Evolutionary conservation across 1,284 basidiomycete genomes (phyloP).

Genomic region (Malassezia obtusa): DNA sequence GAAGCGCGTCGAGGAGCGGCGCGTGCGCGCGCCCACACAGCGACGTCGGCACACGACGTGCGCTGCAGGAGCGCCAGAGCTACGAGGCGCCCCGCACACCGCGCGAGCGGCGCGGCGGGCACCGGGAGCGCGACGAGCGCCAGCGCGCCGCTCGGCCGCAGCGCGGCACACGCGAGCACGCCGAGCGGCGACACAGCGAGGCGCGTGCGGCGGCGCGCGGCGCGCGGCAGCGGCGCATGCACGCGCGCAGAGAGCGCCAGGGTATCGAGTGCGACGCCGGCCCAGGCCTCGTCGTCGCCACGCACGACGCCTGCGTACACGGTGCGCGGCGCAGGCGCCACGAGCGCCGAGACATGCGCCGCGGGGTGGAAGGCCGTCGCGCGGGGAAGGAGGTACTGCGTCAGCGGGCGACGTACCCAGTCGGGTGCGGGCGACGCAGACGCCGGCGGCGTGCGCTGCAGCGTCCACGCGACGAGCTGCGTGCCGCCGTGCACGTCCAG

Average conservation of each 20-base stretch:
- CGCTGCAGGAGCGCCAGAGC: conserved; percentile 2
- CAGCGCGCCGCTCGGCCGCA: not conserved
- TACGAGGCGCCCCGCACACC: not conserved
- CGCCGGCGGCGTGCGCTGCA: not conserved
- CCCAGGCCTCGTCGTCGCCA: conserved; percentile 3
- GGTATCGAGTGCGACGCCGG: not conserved
- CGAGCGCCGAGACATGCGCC: not conserved
- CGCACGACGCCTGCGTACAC: not conserved
- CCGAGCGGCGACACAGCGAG: conserved; percentile 7
- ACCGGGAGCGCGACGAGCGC: not conserved
- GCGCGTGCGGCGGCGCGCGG: not conserved
- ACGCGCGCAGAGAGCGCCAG: not conserved
- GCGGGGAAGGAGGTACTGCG: not conserved
- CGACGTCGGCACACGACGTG: conserved; percentile 1
- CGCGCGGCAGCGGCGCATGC: not conserved
- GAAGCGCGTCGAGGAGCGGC: not conserved
- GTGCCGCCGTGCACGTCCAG: not conserved
- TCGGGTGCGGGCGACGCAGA: too few species aligned
- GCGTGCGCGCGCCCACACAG: not conserved
- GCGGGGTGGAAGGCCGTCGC: not conserved
- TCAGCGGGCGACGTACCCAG: not conserved
- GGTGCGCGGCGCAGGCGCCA: not conserved
- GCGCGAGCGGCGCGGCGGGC: not conserved
- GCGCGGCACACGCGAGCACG: not conserved
- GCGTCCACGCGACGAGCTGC: not conserved